Evolutionary conservation across 805 yeast genomes (phyloP).

Genomic region (Saccharomycopsis fibuligera): DNA sequence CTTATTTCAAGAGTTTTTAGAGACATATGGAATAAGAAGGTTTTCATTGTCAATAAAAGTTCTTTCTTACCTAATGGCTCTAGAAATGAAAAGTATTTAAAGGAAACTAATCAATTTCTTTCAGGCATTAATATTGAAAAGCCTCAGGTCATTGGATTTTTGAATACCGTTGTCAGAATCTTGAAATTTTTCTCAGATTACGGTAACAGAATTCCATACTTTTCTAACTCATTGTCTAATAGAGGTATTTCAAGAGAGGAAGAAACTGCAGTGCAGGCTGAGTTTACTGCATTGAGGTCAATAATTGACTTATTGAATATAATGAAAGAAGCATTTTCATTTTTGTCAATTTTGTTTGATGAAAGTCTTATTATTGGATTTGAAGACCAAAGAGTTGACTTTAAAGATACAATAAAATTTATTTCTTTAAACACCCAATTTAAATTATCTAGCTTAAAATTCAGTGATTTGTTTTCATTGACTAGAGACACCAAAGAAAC

Average conservation of each 20-base stretch:
- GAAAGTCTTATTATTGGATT: conserved; percentile 44
- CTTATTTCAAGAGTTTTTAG: conserved; percentile 73
- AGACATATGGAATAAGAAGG: conserved; percentile 69
- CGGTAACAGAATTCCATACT: conserved; percentile 38
- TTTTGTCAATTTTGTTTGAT: conserved; percentile 72
- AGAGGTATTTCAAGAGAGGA: conserved; percentile 26
- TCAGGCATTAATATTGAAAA: conserved; percentile 36
- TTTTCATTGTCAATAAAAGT: conserved; percentile 41
- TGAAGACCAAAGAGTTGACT: conserved; percentile 26
- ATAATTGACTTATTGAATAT: conserved; percentile 67
- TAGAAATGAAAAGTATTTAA: conserved; percentile 29
- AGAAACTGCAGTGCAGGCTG: conserved; percentile 80
- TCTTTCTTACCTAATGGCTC: conserved; percentile 32
- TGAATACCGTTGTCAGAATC: conserved; percentile 40
- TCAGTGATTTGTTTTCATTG: conserved; percentile 74
- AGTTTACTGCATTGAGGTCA: conserved; percentile 80
- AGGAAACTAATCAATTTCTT: conserved; percentile 29
- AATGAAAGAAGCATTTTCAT: conserved; percentile 86
- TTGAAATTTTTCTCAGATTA: conserved; percentile 40
- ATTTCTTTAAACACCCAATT: conserved; percentile 62
- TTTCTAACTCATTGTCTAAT: conserved; percentile 21
- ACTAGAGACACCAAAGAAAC: conserved; percentile 45
- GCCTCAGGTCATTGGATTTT: conserved; percentile 38
- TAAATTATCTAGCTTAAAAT: conserved; percentile 59
- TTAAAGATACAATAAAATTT: conserved; percentile 64